phyloP scores from a whole-genome alignment of 306 rosid genomes.

The Amphicarpaea edgeworthii region DNA sequence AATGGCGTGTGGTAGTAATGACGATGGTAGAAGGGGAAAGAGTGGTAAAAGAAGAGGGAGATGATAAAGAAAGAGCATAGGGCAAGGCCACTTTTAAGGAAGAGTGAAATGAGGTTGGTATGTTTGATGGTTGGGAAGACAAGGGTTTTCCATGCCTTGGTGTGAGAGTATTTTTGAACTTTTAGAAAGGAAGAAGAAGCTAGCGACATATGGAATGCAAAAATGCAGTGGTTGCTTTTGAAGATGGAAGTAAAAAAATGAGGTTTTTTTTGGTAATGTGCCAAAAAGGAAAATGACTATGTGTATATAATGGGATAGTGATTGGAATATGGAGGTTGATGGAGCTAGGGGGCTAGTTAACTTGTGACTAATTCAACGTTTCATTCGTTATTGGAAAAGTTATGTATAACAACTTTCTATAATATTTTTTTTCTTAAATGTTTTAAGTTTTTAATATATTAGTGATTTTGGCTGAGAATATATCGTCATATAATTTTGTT shows the following conservation, averaged over 20 bases:
- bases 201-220: background rate
- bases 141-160: conserved; percentile 45
- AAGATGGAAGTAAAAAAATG: background rate
- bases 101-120: conserved; percentile 8
- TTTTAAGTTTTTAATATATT: no score
- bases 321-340: no score
- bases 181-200: conserved; percentile 8
- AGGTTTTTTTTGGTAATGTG: no score
- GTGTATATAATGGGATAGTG: no score
- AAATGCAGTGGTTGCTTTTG: background rate
- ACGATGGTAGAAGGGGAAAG: background rate
- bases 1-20: background rate
- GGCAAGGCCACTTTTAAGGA: conserved; percentile 35
- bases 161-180: conserved; percentile 29
- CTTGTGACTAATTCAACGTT: no score
- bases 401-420: no score
- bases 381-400: no score
- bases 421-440: no score
- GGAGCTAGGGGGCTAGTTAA: no score
- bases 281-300: no score
- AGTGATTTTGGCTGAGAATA: no score
- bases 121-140: conserved; percentile 29
- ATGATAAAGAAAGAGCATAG: conserved; percentile 34
- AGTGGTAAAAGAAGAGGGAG: conserved; percentile 47
- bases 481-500: no score